Evolutionary conservation across 1,284 basidiomycete genomes (phyloP).

Genomic region (Afroboletus lepidellus): DNA sequence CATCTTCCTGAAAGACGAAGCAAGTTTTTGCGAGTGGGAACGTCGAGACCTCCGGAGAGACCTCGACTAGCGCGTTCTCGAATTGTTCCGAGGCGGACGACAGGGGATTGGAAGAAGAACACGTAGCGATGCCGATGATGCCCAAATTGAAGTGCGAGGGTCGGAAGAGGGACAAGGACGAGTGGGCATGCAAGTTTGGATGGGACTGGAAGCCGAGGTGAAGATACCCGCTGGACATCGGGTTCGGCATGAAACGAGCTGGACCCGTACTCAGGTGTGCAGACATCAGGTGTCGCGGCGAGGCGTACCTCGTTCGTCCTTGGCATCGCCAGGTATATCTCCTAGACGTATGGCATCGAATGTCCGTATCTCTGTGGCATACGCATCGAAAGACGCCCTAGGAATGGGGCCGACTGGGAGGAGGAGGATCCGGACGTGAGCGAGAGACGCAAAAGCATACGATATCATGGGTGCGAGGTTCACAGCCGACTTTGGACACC

Average conservation of each 20-base stretch:
- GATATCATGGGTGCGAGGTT: constrained; percentile 27
- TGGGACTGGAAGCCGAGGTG: constrained; percentile 73
- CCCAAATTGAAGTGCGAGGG: constrained; percentile 79
- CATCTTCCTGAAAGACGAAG: constrained; percentile 77
- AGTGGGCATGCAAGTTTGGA: constrained; percentile 59
- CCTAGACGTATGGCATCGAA: constrained; percentile 72
- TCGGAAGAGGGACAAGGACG: constrained; percentile 62
- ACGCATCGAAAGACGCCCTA: constrained; percentile 60
- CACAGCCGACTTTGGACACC: constrained; percentile 20
- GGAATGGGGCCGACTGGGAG: constrained; percentile 75
- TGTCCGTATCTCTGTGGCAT: constrained; percentile 66
- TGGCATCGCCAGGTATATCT: constrained; percentile 76
- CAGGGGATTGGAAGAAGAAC: constrained; percentile 56
- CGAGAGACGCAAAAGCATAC: constrained; percentile 72
- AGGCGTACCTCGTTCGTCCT: constrained; percentile 70
- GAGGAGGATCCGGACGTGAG: constrained; percentile 74
- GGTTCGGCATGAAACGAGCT: constrained; percentile 82
- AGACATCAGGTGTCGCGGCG: not conserved
- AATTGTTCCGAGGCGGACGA: constrained; percentile 63
- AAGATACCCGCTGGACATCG: constrained; percentile 69
- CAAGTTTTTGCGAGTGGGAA: constrained; percentile 77
- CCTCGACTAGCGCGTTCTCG: constrained; percentile 55
- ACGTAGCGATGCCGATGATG: constrained; percentile 74
- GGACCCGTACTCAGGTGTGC: constrained; percentile 8
- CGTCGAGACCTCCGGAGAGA: constrained; percentile 62